A percentile compares a stretch with the other conserved stretches of the same genome.
Conservation (phyloP, 1,284 basidiomycete species). For the Cryptococcus floricola region DNA sequence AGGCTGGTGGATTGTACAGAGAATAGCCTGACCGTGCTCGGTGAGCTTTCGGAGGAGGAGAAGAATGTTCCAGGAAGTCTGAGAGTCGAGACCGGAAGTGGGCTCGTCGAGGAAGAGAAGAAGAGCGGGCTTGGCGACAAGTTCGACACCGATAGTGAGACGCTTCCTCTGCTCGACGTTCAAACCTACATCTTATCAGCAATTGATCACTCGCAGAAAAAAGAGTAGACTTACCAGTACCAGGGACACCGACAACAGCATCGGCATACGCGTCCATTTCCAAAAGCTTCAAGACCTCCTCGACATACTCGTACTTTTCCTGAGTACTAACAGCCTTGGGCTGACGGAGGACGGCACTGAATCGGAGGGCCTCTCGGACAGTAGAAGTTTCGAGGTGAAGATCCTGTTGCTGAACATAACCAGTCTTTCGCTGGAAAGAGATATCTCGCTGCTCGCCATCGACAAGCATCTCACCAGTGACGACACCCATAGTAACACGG, state of each 20-base stretch:
- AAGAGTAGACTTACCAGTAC: constrained; percentile 43
- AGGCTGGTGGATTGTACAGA: constrained; percentile 65
- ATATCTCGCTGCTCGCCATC: constrained; percentile 66
- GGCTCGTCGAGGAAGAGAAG: constrained; percentile 76
- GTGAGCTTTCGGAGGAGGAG: constrained; percentile 76
- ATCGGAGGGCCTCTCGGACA: constrained; percentile 77
- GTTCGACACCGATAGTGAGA: constrained; percentile 74
- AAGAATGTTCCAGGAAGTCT: constrained; percentile 82
- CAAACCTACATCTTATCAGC: constrained; percentile 33
- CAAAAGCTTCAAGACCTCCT: constrained; percentile 72
- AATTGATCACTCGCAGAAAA: background rate
- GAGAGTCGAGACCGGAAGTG: constrained; percentile 76
- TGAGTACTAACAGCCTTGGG: constrained; percentile 60
- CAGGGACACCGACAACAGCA: constrained; percentile 70
- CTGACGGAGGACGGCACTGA: constrained; percentile 78
- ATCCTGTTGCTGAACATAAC: constrained; percentile 78
- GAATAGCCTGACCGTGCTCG: constrained; percentile 71
- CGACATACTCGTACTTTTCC: constrained; percentile 79
- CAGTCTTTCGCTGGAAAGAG: constrained; percentile 61
- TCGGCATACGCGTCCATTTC: constrained; percentile 68
- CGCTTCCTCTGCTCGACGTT: constrained; percentile 72
- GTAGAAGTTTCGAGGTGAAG: constrained; percentile 66
- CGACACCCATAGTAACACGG: constrained; percentile 72
- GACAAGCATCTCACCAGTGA: constrained; percentile 72
- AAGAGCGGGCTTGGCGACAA: constrained; percentile 59